Evolutionary conservation across 2,329 filamentous ascomycete genomes (phyloP).

Genomic region (Exserohilum turcica): DNA sequence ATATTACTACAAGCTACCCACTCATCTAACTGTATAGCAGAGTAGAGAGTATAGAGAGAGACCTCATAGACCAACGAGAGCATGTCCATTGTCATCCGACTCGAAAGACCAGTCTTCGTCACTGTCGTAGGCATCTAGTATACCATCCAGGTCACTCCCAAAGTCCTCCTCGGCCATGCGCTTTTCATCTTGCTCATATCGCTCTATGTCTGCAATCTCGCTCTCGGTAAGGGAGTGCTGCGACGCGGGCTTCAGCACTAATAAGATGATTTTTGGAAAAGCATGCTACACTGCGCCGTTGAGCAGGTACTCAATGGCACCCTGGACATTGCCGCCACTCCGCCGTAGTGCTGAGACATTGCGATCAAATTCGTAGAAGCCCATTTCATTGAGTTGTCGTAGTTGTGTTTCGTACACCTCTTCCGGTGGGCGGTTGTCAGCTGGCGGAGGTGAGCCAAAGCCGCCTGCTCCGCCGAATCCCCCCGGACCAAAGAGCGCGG

Average conservation of each 20-base stretch:
- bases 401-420: conserved; percentile 91
- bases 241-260: not conserved
- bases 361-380: conserved; percentile 94
- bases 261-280: conserved; percentile 4
- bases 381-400: conserved; percentile 96
- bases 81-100: conserved; percentile 4
- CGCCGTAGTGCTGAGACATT: conserved; percentile 88
- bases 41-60: no score
- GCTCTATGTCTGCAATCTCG: conserved; percentile 3
- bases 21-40: not conserved
- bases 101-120: conserved; percentile 14
- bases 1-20: conserved; percentile 5
- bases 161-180: conserved; percentile 8
- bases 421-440: conserved; percentile 87
- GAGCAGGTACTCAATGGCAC: conserved; percentile 77
- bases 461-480: conserved; percentile 46
- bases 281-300: conserved; percentile 33
- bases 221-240: not conserved
- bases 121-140: conserved; percentile 11
- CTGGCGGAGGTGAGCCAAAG: conserved; percentile 55
- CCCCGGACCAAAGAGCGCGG: conserved; percentile 54
- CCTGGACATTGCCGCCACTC: conserved; percentile 91
- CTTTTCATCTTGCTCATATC: conserved; percentile 2
- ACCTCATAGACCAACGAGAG: conserved; percentile 1
- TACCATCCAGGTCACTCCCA: conserved; percentile 9